Conservation (phyloP, 352 stramenopile genomes). For the Globisporangium canariense region DNA sequence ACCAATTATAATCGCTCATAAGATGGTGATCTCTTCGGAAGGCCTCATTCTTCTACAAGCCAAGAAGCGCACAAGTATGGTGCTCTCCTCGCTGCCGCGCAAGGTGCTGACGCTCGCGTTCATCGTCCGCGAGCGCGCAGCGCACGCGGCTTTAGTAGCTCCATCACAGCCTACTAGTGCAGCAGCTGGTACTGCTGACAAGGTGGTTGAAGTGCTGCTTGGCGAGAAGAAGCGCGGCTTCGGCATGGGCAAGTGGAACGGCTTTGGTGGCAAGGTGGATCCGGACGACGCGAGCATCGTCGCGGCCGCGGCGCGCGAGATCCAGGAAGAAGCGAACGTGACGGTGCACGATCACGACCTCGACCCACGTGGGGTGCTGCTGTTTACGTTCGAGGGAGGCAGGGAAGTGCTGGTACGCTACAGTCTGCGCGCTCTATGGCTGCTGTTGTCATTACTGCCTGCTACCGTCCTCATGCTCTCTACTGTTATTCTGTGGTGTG, state of each 20-base stretch:
- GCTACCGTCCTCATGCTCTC: neutral
- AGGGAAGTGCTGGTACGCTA: constrained; percentile 52
- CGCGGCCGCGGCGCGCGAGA: constrained; percentile 52
- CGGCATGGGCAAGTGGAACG: constrained; percentile 88
- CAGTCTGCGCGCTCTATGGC: neutral
- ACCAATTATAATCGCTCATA: too few relatives aligned
- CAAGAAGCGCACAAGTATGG: constrained; percentile 10
- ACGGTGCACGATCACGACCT: constrained; percentile 28
- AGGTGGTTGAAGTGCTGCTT: constrained; percentile 48
- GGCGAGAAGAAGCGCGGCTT: constrained; percentile 91
- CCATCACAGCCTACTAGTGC: too few relatives aligned
- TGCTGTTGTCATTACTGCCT: neutral
- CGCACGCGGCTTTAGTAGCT: neutral
- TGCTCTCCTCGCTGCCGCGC: constrained; percentile 29
- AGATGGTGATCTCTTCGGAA: too few relatives aligned
- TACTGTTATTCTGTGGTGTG: neutral
- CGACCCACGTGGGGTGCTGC: constrained; percentile 31
- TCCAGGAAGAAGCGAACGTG: constrained; percentile 74
- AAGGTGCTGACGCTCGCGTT: constrained; percentile 56
- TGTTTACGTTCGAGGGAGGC: constrained; percentile 62
- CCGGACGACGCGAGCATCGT: constrained; percentile 52
- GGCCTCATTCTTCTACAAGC: too few relatives aligned
- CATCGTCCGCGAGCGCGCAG: constrained; percentile 30
- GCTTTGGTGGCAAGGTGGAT: constrained; percentile 90
- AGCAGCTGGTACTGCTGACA: neutral